A percentile compares a stretch with the other conserved stretches of the same genome.
phyloP scores from a whole-genome alignment of 2,329 filamentous ascomycete genomes.

The Curvularia sp. region DNA sequence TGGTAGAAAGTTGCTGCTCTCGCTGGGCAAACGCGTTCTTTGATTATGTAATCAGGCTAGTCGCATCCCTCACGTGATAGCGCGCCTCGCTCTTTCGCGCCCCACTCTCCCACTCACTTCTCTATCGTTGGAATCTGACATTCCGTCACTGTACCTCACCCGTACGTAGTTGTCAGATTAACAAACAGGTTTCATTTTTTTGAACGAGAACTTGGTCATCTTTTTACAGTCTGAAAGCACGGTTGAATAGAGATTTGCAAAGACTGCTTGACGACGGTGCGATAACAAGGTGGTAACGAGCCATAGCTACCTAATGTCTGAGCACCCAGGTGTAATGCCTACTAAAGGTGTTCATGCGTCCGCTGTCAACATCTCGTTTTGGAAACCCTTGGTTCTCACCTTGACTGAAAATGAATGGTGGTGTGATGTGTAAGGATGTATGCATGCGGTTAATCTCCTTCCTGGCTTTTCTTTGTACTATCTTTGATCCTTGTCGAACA shows the following conservation, averaged over 20 bases:
- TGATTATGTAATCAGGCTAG: constrained; percentile 15
- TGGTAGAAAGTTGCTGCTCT: constrained; percentile 12
- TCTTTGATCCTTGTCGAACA: background rate
- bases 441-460: background rate
- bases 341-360: background rate
- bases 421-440: background rate
- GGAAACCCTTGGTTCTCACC: background rate
- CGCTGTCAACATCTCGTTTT: background rate
- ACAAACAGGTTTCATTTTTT: background rate
- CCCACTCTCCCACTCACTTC: background rate
- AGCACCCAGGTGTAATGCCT: background rate
- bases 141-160: background rate
- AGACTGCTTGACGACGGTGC: background rate
- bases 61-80: constrained; percentile 11
- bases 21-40: constrained; percentile 20
- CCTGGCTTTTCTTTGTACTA: background rate
- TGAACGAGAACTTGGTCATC: background rate
- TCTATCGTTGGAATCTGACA: background rate
- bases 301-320: background rate
- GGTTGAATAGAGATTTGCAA: background rate
- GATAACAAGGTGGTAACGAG: background rate
- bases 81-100: constrained; percentile 9
- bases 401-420: background rate
- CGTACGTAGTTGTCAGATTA: background rate
- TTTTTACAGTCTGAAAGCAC: background rate